Evolutionary conservation across 1,284 basidiomycete species (phyloP), one percentile per base, ranked within the genome.

Genomic region (Apiotrichum domesticum): DNA sequence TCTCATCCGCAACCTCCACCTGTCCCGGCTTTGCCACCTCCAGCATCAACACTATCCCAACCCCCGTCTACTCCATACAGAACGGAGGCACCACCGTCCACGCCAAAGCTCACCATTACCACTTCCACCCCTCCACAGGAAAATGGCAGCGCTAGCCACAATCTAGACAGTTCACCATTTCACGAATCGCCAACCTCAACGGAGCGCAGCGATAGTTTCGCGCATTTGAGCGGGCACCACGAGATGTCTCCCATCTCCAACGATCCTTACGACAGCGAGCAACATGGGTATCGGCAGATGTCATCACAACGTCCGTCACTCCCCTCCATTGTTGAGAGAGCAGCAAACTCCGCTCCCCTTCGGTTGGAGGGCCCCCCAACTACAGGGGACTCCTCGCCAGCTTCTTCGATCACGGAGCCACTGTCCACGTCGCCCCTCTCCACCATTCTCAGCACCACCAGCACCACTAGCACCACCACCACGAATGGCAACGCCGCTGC

Each of bases 301-400:
- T 64, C 69, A 0, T 72, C 72, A 2, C 66, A 72, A 11, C 67
- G 76, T 11, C 76, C 75, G 1, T 74, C 74, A 14, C 61, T 77
- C 0, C 76, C 76, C 0, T 73, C 74, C 32, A 78, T 78, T 52
- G 53, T 77, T 9, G 76, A 78, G 52, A 71, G 67, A 55, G 74
- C 75, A 6, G 66, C 67, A 4, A 71, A 76, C 55, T 71, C 72
- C 15, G 63, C 61, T 6, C 62, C 68, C 3, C 69, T 74, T 55
- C 65, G 72, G 15, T 63, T 66, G 7, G 69, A 66, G 4, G 59
- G 73, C 40, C 63, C 63, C 34, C 54, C 56, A 46, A 41, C 34
- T 0, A 32, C 15, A 0, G 47, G 29, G n/a, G 68, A 46, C 60
- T 46, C 43, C n/a, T 41, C 61, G 46, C 45, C 58, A 10, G 29